Base-by-base conservation (phyloP, 179 eudicot genomes). In the Monotropa hypopitys region DNA sequence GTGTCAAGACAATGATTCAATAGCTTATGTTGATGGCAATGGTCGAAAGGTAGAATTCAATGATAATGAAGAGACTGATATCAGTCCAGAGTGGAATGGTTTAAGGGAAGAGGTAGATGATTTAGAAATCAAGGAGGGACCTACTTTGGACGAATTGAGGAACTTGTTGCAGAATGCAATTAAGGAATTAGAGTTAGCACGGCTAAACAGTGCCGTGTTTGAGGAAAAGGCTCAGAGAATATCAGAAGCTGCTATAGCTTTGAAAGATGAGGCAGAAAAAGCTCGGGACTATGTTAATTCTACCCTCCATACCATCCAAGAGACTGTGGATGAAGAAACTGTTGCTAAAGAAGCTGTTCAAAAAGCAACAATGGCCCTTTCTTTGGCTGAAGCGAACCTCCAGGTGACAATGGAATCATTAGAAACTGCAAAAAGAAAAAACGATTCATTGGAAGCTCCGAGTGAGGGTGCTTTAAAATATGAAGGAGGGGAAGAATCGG, bases 151-250 rank as follows among this genome's bases (percentile, higher is more conserved):
- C 51, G 91, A 90, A 23, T 82, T 92, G 75, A 86, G 83, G 84
- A 93, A 88, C 62, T 70, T 81, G 74, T 81, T 91, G 77, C 88
- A 84, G 79, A 90, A 84, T 82, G 95, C 95, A 43, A 73, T 81
- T 53, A 85, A 90, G 78, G 99, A 95, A 76, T 85, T 95, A 84
- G 99, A 95, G 83, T 88, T 85, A 82, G 91, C 97, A 10, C 83
- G 79, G 76, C 65, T 90, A 68, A 92, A 93, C 78, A 95, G 97
- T 81, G 80, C 81, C 72, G 89, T 91, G 92, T 92, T 89, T 68
- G 99, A 95, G 86, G 90, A 89, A 82, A 92, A 89, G 87, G 97
- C 99, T 53, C 97, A 91, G 80, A 92, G 77, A 71, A 86, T 92
- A 85, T 91, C 99, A 54, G 99, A 95, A 87, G 73, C 88, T 75